Base-by-base conservation (phyloP, 2,329 filamentous ascomycete species). In the Polytolypa hystricis region DNA sequence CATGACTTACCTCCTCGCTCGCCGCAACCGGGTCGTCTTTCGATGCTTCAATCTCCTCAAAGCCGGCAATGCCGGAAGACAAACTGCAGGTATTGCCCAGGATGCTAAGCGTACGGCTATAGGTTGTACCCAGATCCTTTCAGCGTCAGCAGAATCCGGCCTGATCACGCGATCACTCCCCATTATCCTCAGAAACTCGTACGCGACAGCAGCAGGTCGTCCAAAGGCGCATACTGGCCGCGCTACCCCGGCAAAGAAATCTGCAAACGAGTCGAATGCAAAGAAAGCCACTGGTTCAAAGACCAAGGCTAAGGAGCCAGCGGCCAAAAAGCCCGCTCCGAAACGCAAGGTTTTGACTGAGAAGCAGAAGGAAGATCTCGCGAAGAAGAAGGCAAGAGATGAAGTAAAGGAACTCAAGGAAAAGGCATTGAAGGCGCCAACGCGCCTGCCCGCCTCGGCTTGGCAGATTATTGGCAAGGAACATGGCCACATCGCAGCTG, bases 381-480 rank as follows among this genome's bases (percentile, higher is more conserved):
- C 49, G 36, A 50, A 48, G 29, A 43, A 52, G 43, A 41, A 58
- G 33, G 36, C 50, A 38, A 56, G 49, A 33, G 44, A 52, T 8
- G 48, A 48, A 15, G 40, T 58, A 11, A 55, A 52, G 35, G 40
- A 53, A 23, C 52, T 64, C 30, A 62, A 64, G 42, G 41, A 42
- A 14, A 48, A 47, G 25, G 53, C 53, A 5, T 44, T 61, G 21
- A 29, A 43, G n/a, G 44, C 49, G 10, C 64, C 65, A 5, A 63
- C 62, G 42, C 38, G 34, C 23, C 47, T 61, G 10, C 49, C 59
- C 5, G 28, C 36, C 1, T 50, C 40, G 6, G 35, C 45, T 4
- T 54, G 45, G 33, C 44, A 30, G 9, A 28, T 61, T 31, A 43
- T 50, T 41, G 26, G 50, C 35, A 18, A 37, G 16, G 36, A 46